Evolutionary conservation across 345 rosid species (phyloP).

Genomic region (Acer negundo): DNA sequence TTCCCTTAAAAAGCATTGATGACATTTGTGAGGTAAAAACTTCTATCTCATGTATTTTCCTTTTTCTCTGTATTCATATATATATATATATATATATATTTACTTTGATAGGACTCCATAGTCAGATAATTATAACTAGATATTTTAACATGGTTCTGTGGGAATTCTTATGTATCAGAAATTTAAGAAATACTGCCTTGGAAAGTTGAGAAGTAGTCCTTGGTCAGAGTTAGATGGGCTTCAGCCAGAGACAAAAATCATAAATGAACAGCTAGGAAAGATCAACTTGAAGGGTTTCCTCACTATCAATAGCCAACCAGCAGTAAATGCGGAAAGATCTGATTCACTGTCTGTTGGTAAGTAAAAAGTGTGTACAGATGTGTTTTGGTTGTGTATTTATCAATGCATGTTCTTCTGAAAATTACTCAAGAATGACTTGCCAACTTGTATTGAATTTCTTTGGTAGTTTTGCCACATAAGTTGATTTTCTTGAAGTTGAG

Average conservation of each 20-base stretch:
- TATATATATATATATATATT: too few relatives aligned
- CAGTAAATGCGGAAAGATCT: constrained; percentile 84
- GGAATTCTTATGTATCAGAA: constrained; percentile 53
- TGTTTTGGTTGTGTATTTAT: not conserved
- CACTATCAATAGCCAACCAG: constrained; percentile 96
- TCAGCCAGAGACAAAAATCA: constrained; percentile 93
- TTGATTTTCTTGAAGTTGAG: not conserved
- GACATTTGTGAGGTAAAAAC: constrained; percentile 76
- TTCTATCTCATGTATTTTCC: constrained; percentile 10
- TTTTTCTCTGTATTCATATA: not conserved
- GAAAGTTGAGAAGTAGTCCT: constrained; percentile 81
- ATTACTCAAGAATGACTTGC: not conserved
- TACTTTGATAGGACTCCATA: not conserved
- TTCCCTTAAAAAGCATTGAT: constrained; percentile 63
- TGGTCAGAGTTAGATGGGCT: constrained; percentile 97
- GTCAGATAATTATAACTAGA: constrained; percentile 1
- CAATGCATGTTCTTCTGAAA: not conserved
- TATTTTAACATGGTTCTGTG: constrained; percentile 20
- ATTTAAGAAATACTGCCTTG: constrained; percentile 77
- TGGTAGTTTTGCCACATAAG: not conserved
- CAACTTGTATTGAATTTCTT: not conserved
- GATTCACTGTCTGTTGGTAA: constrained; percentile 83
- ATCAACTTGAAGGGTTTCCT: constrained; percentile 86
- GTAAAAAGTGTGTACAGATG: constrained; percentile 10
- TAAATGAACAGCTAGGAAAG: constrained; percentile 77